These are phyloP conservation scores for Infundibulicybe gibba DNA, from an alignment of 768 basidiomycete species.

Conservation along the genomic window DNA sequence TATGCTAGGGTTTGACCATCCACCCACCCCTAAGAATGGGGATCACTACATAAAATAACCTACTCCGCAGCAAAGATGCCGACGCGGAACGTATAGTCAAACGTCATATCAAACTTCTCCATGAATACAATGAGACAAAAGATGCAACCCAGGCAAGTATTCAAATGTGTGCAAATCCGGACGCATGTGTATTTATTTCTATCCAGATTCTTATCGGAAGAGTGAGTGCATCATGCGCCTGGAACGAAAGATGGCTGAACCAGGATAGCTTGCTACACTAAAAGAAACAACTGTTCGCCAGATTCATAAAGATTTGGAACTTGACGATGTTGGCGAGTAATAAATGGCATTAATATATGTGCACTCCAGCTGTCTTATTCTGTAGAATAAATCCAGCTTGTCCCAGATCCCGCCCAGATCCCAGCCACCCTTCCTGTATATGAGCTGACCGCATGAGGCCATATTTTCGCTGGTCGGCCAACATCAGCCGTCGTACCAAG, in stretches of 20 bases:
- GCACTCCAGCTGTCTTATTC: not conserved
- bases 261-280: slow-evolving; percentile 61
- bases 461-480: slow-evolving; percentile 44
- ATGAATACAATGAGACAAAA: slow-evolving; percentile 79
- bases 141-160: slow-evolving; percentile 70
- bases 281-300: slow-evolving; percentile 69
- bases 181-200: not conserved
- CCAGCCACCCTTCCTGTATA: slow-evolving; percentile 11
- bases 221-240: slow-evolving; percentile 32
- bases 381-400: slow-evolving; percentile 40
- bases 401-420: slow-evolving; percentile 42
- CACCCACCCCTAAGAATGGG: not conserved
- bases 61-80: slow-evolving; percentile 13
- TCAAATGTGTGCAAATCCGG: too few relatives aligned
- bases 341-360: too few relatives aligned
- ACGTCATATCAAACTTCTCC: slow-evolving; percentile 66
- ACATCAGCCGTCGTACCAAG: slow-evolving; percentile 57
- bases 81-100: slow-evolving; percentile 36
- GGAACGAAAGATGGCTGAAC: not conserved
- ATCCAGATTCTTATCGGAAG: slow-evolving; percentile 74
- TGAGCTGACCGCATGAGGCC: slow-evolving; percentile 30
- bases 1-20: slow-evolving; percentile 20
- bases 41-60: not conserved
- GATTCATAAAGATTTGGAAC: slow-evolving; percentile 68
- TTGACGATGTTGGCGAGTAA: slow-evolving; percentile 46